Conservation (phyloP, 2,329 filamentous ascomycete genomes). For the Hymenoscyphus infarciens region DNA sequence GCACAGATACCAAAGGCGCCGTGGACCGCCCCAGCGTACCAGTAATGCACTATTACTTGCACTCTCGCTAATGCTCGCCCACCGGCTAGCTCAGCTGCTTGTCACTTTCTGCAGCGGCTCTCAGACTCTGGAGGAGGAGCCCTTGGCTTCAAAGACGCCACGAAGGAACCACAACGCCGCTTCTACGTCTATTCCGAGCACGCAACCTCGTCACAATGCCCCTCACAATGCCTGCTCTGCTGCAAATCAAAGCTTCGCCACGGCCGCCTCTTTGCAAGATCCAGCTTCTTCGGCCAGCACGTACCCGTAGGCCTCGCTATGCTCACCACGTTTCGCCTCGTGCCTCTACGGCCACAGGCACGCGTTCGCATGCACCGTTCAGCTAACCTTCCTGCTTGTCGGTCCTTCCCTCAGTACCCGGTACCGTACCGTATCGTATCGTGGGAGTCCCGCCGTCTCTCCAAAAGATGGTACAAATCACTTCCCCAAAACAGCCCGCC, state of each 20-base stretch:
- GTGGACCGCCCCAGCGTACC: slow-evolving; percentile 26
- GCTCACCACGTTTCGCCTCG: slow-evolving; percentile 34
- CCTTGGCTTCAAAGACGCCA: slow-evolving; percentile 15
- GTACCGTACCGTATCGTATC: slow-evolving; percentile 9
- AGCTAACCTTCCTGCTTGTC: slow-evolving; percentile 6
- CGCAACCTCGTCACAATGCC: slow-evolving; percentile 16
- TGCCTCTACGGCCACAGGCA: slow-evolving; percentile 33
- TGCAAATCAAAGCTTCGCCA: slow-evolving; percentile 20
- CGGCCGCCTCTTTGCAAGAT: slow-evolving; percentile 12
- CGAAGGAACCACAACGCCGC: slow-evolving; percentile 17
- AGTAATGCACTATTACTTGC: slow-evolving; percentile 29
- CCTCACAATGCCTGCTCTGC: slow-evolving; percentile 16
- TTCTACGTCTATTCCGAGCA: slow-evolving; percentile 19
- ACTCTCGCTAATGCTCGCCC: slow-evolving; percentile 19
- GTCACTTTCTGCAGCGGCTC: slow-evolving; percentile 5
- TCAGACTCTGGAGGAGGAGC: slow-evolving; percentile 14
- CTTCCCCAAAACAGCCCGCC: slow-evolving; percentile 12
- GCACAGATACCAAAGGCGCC: slow-evolving; percentile 27
- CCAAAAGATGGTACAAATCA: slow-evolving; percentile 10
- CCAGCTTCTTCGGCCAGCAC: slow-evolving; percentile 22
- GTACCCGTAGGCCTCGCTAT: slow-evolving; percentile 27
- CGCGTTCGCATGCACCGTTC: slow-evolving; percentile 32
- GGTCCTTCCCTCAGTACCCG: slow-evolving; percentile 10
- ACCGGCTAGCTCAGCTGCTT: slow-evolving; percentile 20
- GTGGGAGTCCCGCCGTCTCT: slow-evolving; percentile 10